Conservation (phyloP, 2,329 filamentous ascomycete genomes). For the Alternaria arborescens region DNA sequence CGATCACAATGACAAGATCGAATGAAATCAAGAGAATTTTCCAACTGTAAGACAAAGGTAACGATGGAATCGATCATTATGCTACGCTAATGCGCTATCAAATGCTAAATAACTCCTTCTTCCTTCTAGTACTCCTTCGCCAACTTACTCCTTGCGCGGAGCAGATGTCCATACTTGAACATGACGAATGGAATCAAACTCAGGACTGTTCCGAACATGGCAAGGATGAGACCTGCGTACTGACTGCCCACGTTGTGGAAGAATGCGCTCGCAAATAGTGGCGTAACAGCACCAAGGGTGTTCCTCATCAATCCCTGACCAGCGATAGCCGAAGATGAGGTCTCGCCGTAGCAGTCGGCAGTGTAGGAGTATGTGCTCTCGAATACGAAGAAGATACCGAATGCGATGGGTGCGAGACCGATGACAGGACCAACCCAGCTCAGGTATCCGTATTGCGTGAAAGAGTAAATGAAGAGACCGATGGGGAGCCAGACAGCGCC, state of each 20-base stretch:
- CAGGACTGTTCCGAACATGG: constrained; percentile 56
- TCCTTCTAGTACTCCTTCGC: constrained; percentile 40
- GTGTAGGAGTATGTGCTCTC: constrained; percentile 60
- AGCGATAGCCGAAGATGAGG: constrained; percentile 55
- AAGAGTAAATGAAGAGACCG: constrained; percentile 59
- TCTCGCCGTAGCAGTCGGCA: constrained; percentile 62
- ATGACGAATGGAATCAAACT: constrained; percentile 57
- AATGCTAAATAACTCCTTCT: too few relatives aligned
- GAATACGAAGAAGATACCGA: constrained; percentile 64
- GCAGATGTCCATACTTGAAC: constrained; percentile 53
- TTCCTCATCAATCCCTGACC: constrained; percentile 64
- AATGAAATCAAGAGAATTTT: too few relatives aligned
- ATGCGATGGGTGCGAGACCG: constrained; percentile 59
- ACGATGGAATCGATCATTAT: neutral
- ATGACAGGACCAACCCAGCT: constrained; percentile 61
- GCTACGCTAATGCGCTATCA: constrained; percentile 2
- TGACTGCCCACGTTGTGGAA: constrained; percentile 64
- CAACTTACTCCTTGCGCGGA: constrained; percentile 53
- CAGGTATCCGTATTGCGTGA: constrained; percentile 61
- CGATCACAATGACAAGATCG: too few relatives aligned
- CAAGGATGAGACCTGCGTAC: constrained; percentile 61
- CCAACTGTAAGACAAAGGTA: too few relatives aligned
- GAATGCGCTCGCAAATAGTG: constrained; percentile 62
- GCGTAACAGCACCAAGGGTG: constrained; percentile 62
- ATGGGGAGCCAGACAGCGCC: constrained; percentile 44